A percentile compares a stretch with the other conserved stretches of the same genome.
Conservation (phyloP, 148 eudicot species). For the Selenicereus undatus region DNA sequence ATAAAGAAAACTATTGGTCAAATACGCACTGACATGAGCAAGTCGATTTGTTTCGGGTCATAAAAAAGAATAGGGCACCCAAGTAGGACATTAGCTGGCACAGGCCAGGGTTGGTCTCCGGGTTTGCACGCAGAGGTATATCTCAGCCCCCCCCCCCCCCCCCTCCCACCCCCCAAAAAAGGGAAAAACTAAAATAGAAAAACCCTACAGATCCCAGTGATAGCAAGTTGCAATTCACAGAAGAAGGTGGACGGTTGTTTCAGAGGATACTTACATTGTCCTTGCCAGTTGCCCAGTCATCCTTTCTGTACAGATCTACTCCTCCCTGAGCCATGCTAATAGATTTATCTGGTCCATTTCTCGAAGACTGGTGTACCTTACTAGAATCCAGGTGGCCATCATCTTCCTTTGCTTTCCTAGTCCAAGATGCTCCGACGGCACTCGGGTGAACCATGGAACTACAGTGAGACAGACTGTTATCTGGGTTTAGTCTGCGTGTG, state of each 20-base stretch:
- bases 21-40: too few relatives aligned
- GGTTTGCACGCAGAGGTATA: too few relatives aligned
- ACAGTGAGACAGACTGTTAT: conserved; percentile 44
- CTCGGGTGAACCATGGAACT: conserved; percentile 60
- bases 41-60: too few relatives aligned
- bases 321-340: conserved; percentile 15
- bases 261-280: conserved; percentile 39
- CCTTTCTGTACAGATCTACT: conserved; percentile 30
- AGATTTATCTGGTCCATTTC: conserved; percentile 33
- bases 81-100: too few relatives aligned
- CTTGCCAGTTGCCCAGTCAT: conserved; percentile 37
- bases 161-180: too few relatives aligned
- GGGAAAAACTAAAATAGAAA: too few relatives aligned
- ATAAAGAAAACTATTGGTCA: too few relatives aligned
- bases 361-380: conserved; percentile 29
- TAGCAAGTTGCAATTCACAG: too few relatives aligned
- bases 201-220: too few relatives aligned
- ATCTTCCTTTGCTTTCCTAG: conserved; percentile 41
- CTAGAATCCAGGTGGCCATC: conserved; percentile 21
- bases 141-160: too few relatives aligned
- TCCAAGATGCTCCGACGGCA: conserved; percentile 29
- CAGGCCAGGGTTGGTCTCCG: too few relatives aligned
- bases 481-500: conserved; percentile 28
- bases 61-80: too few relatives aligned
- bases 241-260: background rate